Percentiles rank a stretch among this genome's conserved stretches.
These are phyloP conservation scores for Colletotrichum truncatum DNA, from an alignment of 2,329 filamentous ascomycete genomes.

Conservation along the genomic window DNA sequence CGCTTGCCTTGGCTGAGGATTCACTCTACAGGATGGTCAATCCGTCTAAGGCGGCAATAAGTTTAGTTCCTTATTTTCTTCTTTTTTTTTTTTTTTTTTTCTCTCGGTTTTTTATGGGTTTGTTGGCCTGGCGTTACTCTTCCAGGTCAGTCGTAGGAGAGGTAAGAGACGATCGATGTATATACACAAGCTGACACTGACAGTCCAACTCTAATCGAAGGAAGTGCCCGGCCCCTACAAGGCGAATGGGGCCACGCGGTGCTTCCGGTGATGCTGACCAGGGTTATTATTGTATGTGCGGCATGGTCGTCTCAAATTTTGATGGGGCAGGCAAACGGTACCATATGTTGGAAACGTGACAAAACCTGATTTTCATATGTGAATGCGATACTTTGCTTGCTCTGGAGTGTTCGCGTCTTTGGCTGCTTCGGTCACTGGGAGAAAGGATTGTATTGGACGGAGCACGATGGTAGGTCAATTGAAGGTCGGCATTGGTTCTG, in stretches of 20 bases:
- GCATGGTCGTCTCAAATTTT: not conserved
- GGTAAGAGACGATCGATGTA: not conserved
- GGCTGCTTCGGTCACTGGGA: not conserved
- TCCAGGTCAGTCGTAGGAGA: too few species aligned
- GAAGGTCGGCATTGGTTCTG: too few species aligned
- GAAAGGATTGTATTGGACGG: not conserved
- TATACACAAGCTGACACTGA: not conserved
- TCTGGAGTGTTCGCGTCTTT: not conserved
- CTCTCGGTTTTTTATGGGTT: too few species aligned
- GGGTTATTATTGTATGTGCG: not conserved
- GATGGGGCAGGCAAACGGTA: not conserved
- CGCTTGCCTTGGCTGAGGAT: too few species aligned
- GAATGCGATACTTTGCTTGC: not conserved
- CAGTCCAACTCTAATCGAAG: conserved; percentile 1
- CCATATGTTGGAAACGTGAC: not conserved
- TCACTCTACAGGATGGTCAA: too few species aligned
- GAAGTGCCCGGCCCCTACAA: not conserved
- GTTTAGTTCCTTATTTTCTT: too few species aligned
- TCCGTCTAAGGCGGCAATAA: too few species aligned
- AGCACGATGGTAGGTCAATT: too few species aligned
- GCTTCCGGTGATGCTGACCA: not conserved
- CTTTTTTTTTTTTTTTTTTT: too few species aligned
- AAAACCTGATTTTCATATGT: not conserved
- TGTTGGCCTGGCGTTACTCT: too few species aligned
- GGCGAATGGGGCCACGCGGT: not conserved